These are phyloP conservation scores for Mycena pura DNA, from an alignment of 768 basidiomycete genomes.

Conservation along the genomic window DNA sequence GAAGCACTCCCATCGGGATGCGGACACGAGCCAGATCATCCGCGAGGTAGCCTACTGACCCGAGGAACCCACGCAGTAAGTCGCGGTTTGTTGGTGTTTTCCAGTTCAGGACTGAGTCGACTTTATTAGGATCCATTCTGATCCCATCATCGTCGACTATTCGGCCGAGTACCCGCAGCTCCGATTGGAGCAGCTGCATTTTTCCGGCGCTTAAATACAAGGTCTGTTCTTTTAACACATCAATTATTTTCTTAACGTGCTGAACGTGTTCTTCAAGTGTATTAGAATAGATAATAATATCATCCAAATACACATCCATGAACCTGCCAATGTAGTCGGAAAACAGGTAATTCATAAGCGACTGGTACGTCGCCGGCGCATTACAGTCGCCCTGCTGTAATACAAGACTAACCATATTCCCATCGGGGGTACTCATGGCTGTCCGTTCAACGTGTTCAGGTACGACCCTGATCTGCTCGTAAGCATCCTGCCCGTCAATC, in stretches of 20 bases:
- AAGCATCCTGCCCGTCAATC: conserved; percentile 44
- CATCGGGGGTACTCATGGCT: conserved; percentile 36
- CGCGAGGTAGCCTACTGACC: neutral
- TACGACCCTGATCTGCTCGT: conserved; percentile 44
- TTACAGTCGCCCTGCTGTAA: conserved; percentile 34
- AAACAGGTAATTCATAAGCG: conserved; percentile 48
- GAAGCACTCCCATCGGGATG: neutral
- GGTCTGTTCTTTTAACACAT: conserved; percentile 38
- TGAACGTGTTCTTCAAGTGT: conserved; percentile 40
- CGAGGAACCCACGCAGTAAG: neutral
- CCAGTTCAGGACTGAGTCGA: conserved; percentile 42
- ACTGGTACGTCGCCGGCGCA: conserved; percentile 44
- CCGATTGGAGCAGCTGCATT: conserved; percentile 33
- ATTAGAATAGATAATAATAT: conserved; percentile 49
- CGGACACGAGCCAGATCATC: neutral
- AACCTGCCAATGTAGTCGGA: conserved; percentile 38
- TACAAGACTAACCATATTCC: conserved; percentile 42
- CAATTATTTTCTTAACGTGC: conserved; percentile 38
- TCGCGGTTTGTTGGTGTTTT: conserved; percentile 34
- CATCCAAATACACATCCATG: conserved; percentile 37
- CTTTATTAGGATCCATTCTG: conserved; percentile 50
- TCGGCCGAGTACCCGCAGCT: conserved; percentile 39
- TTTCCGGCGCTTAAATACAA: conserved; percentile 44
- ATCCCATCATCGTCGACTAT: conserved; percentile 45
- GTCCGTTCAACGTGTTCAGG: conserved; percentile 33